phyloP scores from a whole-genome alignment of 129 eudicot genomes.

The Flaveria trinervia region DNA sequence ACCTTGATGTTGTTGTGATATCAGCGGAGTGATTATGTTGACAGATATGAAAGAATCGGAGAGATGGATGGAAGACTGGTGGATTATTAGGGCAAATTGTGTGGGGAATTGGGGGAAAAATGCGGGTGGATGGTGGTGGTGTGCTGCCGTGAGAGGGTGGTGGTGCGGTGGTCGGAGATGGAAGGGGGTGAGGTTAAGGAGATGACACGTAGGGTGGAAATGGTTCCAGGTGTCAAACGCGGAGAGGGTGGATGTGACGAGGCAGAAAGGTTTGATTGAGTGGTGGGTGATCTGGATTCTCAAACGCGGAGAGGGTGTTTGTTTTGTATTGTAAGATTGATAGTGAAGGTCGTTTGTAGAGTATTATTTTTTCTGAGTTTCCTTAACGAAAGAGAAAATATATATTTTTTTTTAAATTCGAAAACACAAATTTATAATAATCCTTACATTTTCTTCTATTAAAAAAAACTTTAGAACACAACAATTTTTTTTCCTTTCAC shows the following conservation, averaged over 20 bases:
- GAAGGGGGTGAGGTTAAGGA: conserved; percentile 21
- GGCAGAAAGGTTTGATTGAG: not conserved
- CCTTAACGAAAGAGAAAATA: too few species aligned
- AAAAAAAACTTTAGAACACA: too few species aligned
- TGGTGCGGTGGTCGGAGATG: conserved; percentile 28
- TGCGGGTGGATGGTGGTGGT: not conserved
- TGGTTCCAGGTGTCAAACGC: conserved; percentile 19
- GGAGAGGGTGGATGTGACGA: conserved; percentile 16
- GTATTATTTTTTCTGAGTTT: too few species aligned
- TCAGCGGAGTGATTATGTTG: not conserved
- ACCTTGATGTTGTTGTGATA: not conserved
- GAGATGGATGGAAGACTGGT: not conserved
- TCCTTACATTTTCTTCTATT: too few species aligned
- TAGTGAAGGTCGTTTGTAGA: too few species aligned
- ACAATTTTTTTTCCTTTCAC: too few species aligned
- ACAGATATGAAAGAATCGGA: not conserved
- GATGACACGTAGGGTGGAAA: conserved; percentile 29
- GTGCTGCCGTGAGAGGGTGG: conserved; percentile 10
- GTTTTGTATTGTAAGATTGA: not conserved
- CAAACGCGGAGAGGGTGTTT: too few species aligned
- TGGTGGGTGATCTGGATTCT: conserved; percentile 5
- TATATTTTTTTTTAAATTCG: too few species aligned
- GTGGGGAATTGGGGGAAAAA: too few species aligned
- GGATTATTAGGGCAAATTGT: not conserved
- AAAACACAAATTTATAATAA: too few species aligned